These are phyloP conservation scores for Perkinsus chesapeaki DNA, from an alignment of 169 alveolate genomes.

Conservation along the genomic window DNA sequence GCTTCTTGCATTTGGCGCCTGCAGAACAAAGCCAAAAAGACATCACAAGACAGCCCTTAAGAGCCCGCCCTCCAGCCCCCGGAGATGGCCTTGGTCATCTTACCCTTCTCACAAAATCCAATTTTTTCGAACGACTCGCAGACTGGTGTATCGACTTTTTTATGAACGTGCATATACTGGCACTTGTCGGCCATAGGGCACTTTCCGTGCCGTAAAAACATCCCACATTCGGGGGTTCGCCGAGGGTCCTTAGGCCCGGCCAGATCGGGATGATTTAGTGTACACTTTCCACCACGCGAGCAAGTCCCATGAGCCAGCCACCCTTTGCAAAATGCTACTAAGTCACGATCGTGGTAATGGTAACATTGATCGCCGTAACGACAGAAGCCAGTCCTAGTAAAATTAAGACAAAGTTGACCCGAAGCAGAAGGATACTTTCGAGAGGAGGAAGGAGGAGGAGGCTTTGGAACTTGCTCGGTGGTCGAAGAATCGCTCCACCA, in stretches of 20 bases:
- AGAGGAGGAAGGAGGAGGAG: not conserved
- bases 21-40: not conserved
- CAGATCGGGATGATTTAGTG: not conserved
- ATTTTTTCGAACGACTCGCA: not conserved
- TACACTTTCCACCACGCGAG: not conserved
- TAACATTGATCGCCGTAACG: not conserved
- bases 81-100: not conserved
- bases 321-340: not conserved
- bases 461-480: not conserved
- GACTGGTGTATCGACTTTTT: not conserved
- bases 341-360: not conserved
- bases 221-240: not conserved
- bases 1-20: not conserved
- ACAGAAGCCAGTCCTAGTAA: not conserved
- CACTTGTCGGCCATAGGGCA: not conserved
- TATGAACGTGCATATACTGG: not conserved
- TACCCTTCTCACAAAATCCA: not conserved
- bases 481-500: not conserved
- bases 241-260: not conserved
- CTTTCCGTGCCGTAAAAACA: not conserved
- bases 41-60: too few species aligned
- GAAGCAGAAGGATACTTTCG: not conserved
- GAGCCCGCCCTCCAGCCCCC: not conserved
- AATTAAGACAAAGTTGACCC: not conserved
- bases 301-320: not conserved